Percentiles rank a stretch among this genome's conserved stretches.
phyloP scores from a whole-genome alignment of 2,329 filamentous ascomycete species.

The Pezicula rhizophila region DNA sequence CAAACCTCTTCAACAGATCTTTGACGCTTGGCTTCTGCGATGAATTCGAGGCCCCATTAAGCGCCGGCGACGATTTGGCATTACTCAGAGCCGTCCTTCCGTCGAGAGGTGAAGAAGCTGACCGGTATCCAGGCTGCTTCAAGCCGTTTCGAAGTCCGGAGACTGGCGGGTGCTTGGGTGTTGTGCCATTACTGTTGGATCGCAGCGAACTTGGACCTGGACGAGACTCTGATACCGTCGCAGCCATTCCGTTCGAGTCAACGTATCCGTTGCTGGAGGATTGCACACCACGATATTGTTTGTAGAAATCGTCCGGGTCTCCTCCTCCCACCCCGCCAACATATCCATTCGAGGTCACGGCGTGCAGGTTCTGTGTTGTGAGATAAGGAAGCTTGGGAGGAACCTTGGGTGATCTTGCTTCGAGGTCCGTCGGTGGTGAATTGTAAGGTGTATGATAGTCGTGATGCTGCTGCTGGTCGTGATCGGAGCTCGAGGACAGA shows the following conservation, averaged over 20 bases:
- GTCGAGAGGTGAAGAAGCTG: constrained; percentile 49
- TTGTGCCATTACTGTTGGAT: constrained; percentile 45
- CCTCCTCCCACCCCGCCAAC: constrained; percentile 12
- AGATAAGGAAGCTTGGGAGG: constrained; percentile 22
- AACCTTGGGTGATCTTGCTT: constrained; percentile 13
- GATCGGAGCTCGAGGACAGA: not conserved
- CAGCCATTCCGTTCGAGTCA: constrained; percentile 20
- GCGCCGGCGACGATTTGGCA: constrained; percentile 17
- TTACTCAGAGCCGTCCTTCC: constrained; percentile 24
- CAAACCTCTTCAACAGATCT: constrained; percentile 74
- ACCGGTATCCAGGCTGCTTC: constrained; percentile 41
- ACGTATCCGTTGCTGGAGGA: constrained; percentile 14
- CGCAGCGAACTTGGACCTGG: constrained; percentile 35
- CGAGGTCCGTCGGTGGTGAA: constrained; percentile 15
- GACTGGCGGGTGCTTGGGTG: constrained; percentile 40
- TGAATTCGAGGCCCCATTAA: constrained; percentile 18
- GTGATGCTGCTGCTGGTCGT: constrained; percentile 11
- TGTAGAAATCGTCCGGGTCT: constrained; percentile 44
- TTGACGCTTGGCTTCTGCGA: constrained; percentile 62
- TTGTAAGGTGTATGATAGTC: constrained; percentile 14
- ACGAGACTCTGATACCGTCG: constrained; percentile 33
- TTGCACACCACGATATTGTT: constrained; percentile 34
- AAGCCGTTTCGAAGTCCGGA: constrained; percentile 33
- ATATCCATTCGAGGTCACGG: constrained; percentile 19
- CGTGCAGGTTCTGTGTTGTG: constrained; percentile 22